Evolutionary conservation across 129 eudicot species (phyloP).

Genomic region (Escallonia rubra): DNA sequence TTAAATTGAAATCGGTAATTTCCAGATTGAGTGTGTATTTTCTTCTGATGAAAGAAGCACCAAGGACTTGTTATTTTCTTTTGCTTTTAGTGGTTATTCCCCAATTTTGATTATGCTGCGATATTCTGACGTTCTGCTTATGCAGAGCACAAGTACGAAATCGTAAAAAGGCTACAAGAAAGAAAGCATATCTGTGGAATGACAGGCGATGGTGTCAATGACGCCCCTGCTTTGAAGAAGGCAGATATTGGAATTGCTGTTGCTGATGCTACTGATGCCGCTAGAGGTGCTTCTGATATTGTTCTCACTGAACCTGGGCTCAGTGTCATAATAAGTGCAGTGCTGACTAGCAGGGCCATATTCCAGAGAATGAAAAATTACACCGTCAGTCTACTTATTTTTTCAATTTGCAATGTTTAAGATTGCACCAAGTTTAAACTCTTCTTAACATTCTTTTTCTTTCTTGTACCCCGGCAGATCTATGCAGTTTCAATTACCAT

Average conservation of each 20-base stretch:
- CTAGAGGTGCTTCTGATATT: constrained; percentile 75
- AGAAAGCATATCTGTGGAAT: constrained; percentile 74
- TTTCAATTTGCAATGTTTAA: background rate
- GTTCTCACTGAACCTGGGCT: constrained; percentile 68
- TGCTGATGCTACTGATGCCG: constrained; percentile 85
- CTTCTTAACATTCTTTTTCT: background rate
- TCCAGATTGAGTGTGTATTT: too few relatives aligned
- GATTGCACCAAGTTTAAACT: background rate
- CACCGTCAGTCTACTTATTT: constrained; percentile 31
- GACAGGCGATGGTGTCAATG: constrained; percentile 87
- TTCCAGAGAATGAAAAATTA: constrained; percentile 73
- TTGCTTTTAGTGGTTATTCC: too few relatives aligned
- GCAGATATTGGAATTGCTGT: constrained; percentile 83
- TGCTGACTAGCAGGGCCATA: constrained; percentile 60
- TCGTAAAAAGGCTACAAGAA: constrained; percentile 72
- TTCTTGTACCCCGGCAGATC: constrained; percentile 27
- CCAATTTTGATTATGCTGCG: background rate
- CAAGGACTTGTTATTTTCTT: too few relatives aligned
- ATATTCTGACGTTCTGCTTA: background rate
- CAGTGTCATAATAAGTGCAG: constrained; percentile 65
- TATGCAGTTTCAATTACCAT: constrained; percentile 70
- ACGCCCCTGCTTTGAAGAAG: constrained; percentile 78
- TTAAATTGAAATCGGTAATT: background rate
- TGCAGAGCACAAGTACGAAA: constrained; percentile 76
- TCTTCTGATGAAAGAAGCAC: too few relatives aligned